Base-by-base conservation (phyloP, 208 protist genomes). In the Kentomonas sorsogonicus region DNA sequence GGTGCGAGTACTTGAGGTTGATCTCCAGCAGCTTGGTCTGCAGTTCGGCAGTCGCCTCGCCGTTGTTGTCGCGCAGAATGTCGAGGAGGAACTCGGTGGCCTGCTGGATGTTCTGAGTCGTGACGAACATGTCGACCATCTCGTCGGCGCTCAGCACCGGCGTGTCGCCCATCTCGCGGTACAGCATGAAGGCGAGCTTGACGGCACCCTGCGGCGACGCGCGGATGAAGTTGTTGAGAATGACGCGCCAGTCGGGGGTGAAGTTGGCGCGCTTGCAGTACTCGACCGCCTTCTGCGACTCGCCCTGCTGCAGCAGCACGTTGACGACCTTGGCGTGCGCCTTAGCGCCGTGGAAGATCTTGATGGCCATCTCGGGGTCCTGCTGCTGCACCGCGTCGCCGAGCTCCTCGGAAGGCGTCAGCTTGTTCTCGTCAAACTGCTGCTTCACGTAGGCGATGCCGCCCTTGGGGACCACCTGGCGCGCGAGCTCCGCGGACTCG, bases 11-110 rank as follows among this genome's bases (percentile, higher is more conserved):
- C 68, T 98, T 91, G n/a, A 99, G 74, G 74, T 99, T 99, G 61
- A 99, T 98, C 79, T 99, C 98, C 9, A 99, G 83, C 36, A 99
- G 83, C 58, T 98, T 98, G 9, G 99, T 99, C 83, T 99, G 99
- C 5, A 99, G 85, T 29, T 91, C 86, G 25, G 73, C 77, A 13
- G 83, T 98, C 44, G 91, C 82, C 67, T 96, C 93, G 47, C 84
- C 78, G 65, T 79, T 82, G 72, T 98, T 83, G 34, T 72, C 69
- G 58, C 94, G 95, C 30, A 99, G 79, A 13, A 98, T 89, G 39
- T 99, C 98, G 30, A 99, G 79, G 25, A 99, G 73, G 70, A 99
- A 98, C 36, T 91, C 80, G 4, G 98, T 99, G 16, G 94, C 95
- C 66, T 98, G 92, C 69, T 98, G 94, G 46, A 99, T 86, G 51